Base-by-base conservation (phyloP, 805 yeast species). In the Lachancea sp. region DNA sequence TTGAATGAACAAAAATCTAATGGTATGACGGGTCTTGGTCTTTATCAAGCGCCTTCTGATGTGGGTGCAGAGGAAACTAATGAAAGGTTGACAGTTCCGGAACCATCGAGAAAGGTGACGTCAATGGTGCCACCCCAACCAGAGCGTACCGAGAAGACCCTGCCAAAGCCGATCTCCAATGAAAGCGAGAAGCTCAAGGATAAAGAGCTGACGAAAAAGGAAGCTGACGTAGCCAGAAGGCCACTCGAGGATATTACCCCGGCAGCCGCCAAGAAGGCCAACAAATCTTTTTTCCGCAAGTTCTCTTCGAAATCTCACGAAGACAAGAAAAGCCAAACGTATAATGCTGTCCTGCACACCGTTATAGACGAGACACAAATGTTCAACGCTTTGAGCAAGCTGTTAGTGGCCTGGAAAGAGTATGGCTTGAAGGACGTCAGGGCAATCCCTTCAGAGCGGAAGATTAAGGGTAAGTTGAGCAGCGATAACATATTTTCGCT, bases 381-480 rank as follows among this genome's bases (percentile, higher is more conserved):
- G 72, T 74, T 76, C 49, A 77, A 78, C 36, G 87, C 88, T 2
- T 65, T 84, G 53, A 73, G 69, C 58, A 77, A 84, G 36, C 71
- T 84, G 45, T 66, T 84, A 51, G 69, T 63, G 37, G 78, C 82
- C 15, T 84, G 93, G 93, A 73, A 78, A 12, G 78, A 75, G 48
- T 82, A 82, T 55, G 91, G 93, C 8, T 64, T 84, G 54, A 77
- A 74, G 52, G 73, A 78, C 48, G 70, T 84, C 47, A 67, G 63
- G 32, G 63, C 75, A 38, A 73, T 73, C 52, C 67, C 70, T 17
- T 62, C 67, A 3, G 60, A 67, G 6, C 60, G 67, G 54, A 69
- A 68, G 27, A 69, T 84, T 26, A 74, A 73, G n/a, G 90, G 88
- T 43, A 71, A 77, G 16, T 74, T 84, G 29, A 70, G 86, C 1